These are phyloP conservation scores for Cucurbita pepo DNA, from an alignment of 306 rosid species.

Conservation along the genomic window DNA sequence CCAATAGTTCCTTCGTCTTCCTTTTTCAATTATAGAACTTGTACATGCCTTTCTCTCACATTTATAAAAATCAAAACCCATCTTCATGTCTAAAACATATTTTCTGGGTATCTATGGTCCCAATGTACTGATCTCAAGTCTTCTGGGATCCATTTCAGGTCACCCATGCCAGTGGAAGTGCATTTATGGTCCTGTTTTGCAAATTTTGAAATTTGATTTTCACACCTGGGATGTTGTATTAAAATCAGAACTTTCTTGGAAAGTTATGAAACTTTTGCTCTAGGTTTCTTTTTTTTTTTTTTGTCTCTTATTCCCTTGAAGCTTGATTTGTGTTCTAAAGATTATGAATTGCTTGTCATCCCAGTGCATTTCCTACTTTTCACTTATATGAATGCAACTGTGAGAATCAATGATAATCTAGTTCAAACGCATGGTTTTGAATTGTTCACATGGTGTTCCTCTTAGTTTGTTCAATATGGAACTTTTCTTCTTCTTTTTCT, in stretches of 20 bases:
- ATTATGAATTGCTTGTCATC: background rate
- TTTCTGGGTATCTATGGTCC: background rate
- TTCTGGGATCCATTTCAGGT: background rate
- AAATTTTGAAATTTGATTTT: background rate
- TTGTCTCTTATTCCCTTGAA: background rate
- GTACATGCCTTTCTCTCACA: background rate
- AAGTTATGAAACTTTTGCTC: background rate
- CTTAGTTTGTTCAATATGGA: background rate
- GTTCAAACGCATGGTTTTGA: background rate
- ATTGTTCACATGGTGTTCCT: background rate
- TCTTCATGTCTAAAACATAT: background rate
- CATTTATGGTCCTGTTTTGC: background rate
- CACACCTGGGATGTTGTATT: background rate
- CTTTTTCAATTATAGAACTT: background rate
- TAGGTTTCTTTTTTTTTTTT: background rate
- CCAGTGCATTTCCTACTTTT: background rate
- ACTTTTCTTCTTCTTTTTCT: background rate
- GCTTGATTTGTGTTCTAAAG: background rate
- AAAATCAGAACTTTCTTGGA: background rate
- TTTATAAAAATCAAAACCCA: background rate
- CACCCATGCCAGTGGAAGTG: background rate
- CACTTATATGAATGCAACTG: background rate
- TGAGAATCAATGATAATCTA: background rate
- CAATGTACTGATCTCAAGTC: background rate
- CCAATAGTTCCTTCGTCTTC: background rate